Conservation (phyloP, 139 green algal species). For the Tetradesmus lagerheimii region DNA sequence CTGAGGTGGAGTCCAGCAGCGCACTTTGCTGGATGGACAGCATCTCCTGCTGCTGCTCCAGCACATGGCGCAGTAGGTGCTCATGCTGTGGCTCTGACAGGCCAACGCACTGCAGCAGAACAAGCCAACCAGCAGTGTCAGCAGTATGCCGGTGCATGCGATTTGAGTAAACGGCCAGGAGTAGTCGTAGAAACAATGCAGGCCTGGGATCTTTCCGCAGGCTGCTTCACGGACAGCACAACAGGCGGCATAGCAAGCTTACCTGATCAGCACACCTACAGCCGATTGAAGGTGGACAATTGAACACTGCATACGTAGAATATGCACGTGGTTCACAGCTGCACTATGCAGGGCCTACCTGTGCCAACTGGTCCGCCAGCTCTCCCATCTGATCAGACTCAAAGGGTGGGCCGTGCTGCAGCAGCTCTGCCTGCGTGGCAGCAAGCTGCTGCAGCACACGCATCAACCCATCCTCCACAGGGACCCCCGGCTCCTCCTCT, state of each 20-base stretch:
- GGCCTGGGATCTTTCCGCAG: too few relatives aligned
- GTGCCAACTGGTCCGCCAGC: slow-evolving; percentile 15
- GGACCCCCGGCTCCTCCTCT: too few relatives aligned
- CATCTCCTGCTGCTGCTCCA: slow-evolving; percentile 6
- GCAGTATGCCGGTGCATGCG: not conserved
- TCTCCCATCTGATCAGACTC: slow-evolving; percentile 1
- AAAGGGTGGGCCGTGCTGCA: slow-evolving; percentile 15
- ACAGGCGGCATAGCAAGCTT: too few relatives aligned
- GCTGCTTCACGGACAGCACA: too few relatives aligned
- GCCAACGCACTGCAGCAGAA: not conserved
- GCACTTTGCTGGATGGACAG: not conserved
- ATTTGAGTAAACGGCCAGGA: too few relatives aligned
- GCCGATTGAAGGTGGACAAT: too few relatives aligned
- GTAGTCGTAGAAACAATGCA: too few relatives aligned
- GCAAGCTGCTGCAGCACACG: slow-evolving; percentile 16
- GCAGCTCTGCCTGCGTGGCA: not conserved
- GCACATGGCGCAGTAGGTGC: not conserved
- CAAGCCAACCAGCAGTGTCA: not conserved
- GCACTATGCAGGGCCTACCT: not conserved
- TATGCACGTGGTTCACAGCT: too few relatives aligned
- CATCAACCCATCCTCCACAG: not conserved
- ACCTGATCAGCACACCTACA: too few relatives aligned
- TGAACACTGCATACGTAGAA: too few relatives aligned
- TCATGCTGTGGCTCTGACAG: slow-evolving; percentile 6
- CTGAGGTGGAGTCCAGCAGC: not conserved